Evolutionary conservation across 805 yeast genomes (phyloP).

Genomic region (Suhomyces tanzawaensis): DNA sequence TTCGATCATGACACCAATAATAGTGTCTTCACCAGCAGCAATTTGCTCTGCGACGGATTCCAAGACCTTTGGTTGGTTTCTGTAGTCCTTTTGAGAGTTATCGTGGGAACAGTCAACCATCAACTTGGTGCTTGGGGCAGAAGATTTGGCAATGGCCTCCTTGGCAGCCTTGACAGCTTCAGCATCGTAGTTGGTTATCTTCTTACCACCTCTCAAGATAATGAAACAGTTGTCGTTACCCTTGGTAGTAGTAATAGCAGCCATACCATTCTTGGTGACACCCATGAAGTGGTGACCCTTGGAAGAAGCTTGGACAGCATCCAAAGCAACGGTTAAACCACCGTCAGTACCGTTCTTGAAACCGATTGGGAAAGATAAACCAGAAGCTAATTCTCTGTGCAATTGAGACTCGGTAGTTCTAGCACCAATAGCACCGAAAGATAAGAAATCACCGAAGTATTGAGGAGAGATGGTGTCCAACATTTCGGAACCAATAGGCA

Average conservation of each 20-base stretch:
- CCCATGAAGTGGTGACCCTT: slow-evolving; percentile 95
- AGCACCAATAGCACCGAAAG: slow-evolving; percentile 98
- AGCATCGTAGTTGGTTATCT: slow-evolving; percentile 89
- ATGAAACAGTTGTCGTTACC: slow-evolving; percentile 95
- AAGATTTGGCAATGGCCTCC: slow-evolving; percentile 49
- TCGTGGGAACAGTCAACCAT: slow-evolving; percentile 99
- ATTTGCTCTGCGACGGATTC: slow-evolving; percentile 78
- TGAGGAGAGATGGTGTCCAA: slow-evolving; percentile 97
- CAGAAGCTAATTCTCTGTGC: slow-evolving; percentile 96
- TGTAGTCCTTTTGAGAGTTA: slow-evolving; percentile 89
- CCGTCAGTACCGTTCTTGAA: slow-evolving; percentile 99
- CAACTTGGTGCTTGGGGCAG: slow-evolving; percentile 51
- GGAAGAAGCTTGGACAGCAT: slow-evolving; percentile 89
- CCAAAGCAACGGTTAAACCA: slow-evolving; percentile 85
- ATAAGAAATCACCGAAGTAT: slow-evolving; percentile 83
- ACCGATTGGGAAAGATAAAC: slow-evolving; percentile 97
- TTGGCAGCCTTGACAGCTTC: slow-evolving; percentile 75
- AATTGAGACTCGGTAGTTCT: slow-evolving; percentile 98
- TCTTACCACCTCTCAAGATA: slow-evolving; percentile 93
- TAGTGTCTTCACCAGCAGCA: slow-evolving; percentile 70
- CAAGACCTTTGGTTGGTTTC: slow-evolving; percentile 94
- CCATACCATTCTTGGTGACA: slow-evolving; percentile 95
- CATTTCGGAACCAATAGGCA: slow-evolving; percentile 98
- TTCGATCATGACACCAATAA: slow-evolving; percentile 96
- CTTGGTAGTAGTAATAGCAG: slow-evolving; percentile 92